A percentile compares a stretch with the other conserved stretches of the same genome.
These are phyloP conservation scores for Diaporthe helianthi DNA, from an alignment of 2,329 filamentous ascomycete species.

Conservation along the genomic window DNA sequence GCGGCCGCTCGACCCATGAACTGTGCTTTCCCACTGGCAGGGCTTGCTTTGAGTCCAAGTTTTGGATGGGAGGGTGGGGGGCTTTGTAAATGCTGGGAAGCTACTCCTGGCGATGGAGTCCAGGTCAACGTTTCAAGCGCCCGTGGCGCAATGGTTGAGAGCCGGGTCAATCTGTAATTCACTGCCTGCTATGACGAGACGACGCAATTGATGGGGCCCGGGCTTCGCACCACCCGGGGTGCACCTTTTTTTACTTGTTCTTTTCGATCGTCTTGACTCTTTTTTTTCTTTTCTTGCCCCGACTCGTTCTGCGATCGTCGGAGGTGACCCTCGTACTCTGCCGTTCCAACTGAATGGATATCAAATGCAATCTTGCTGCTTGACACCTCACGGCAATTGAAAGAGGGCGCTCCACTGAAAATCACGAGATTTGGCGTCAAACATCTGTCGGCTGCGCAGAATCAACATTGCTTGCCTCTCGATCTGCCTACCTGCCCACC, in stretches of 20 bases:
- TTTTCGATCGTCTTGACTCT: too few species aligned
- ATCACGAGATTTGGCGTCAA: background rate
- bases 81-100: background rate
- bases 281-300: background rate
- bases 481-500: too few species aligned
- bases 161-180: conserved; percentile 16
- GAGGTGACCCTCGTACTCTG: too few species aligned
- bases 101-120: background rate
- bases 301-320: background rate
- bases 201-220: conserved; percentile 14
- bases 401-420: background rate
- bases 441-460: background rate
- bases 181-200: conserved; percentile 5
- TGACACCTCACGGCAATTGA: background rate
- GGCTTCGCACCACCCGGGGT: conserved; percentile 10
- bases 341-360: too few species aligned
- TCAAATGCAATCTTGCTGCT: background rate
- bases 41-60: background rate
- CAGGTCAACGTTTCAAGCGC: conserved; percentile 15
- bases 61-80: background rate
- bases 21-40: background rate
- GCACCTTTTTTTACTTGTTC: background rate
- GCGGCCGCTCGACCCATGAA: background rate
- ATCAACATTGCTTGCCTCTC: too few species aligned
- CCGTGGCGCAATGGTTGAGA: conserved; percentile 10